A percentile compares a stretch with the other conserved stretches of the same genome.
These are phyloP conservation scores for Wallacemonas sp. DNA, from an alignment of 208 protist species.

Conservation along the genomic window DNA sequence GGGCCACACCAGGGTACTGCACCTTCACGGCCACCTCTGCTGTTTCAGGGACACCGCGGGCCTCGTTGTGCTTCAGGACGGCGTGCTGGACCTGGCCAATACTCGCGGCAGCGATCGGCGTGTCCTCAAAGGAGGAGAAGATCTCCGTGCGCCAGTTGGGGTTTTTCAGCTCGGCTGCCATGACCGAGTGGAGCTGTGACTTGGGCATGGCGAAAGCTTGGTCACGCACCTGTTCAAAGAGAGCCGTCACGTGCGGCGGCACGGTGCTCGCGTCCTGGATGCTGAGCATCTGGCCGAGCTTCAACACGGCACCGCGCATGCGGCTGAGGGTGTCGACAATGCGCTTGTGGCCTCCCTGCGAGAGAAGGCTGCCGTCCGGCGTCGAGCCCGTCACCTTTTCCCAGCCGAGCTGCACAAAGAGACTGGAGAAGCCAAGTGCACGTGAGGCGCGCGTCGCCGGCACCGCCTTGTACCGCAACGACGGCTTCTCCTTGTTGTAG, in stretches of 20 bases:
- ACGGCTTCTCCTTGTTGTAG: constrained; percentile 14
- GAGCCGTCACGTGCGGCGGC: constrained; percentile 62
- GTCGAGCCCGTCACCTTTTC: constrained; percentile 44
- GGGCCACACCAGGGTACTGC: constrained; percentile 84
- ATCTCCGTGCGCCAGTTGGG: constrained; percentile 47
- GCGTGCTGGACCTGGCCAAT: constrained; percentile 95
- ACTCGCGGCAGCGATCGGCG: constrained; percentile 94
- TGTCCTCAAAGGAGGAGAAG: constrained; percentile 85
- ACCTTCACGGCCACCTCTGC: constrained; percentile 94
- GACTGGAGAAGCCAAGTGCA: constrained; percentile 65
- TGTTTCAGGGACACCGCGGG: constrained; percentile 31
- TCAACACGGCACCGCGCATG: constrained; percentile 94
- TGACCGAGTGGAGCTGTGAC: constrained; percentile 55
- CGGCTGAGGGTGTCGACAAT: constrained; percentile 95
- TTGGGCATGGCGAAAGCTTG: constrained; percentile 85
- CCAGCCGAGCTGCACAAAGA: constrained; percentile 71
- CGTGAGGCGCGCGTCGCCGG: constrained; percentile 58
- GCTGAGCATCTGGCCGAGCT: constrained; percentile 96
- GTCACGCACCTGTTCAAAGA: constrained; percentile 86
- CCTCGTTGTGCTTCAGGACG: constrained; percentile 45
- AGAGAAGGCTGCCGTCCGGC: constrained; percentile 41
- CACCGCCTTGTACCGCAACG: constrained; percentile 50
- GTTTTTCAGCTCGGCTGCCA: constrained; percentile 45
- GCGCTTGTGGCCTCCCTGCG: constrained; percentile 52
- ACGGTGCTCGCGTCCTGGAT: constrained; percentile 87